A percentile compares a stretch with the other conserved stretches of the same genome.
Evolutionary conservation across 495 filamentous ascomycete species (phyloP).

Genomic region (Gamarada debralockiae): DNA sequence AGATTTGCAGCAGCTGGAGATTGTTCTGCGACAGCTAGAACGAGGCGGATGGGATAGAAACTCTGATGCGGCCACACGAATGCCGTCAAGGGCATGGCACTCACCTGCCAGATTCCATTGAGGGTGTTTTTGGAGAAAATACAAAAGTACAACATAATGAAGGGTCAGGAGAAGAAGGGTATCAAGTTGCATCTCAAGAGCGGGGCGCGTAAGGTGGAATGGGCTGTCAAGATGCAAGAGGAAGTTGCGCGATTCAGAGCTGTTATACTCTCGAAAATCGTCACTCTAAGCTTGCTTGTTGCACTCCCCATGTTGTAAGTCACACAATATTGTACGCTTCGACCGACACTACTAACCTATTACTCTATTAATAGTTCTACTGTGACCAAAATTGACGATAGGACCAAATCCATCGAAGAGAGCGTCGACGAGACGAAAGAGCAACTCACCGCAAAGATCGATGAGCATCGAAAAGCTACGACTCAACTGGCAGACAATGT

Average conservation of each 20-base stretch:
- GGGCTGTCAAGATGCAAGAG: slow-evolving; percentile 25
- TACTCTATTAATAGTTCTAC: too few species aligned
- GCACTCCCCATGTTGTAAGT: too few species aligned
- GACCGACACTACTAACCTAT: too few species aligned
- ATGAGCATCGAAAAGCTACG: too few species aligned
- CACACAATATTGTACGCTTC: too few species aligned
- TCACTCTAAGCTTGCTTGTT: slow-evolving; percentile 28
- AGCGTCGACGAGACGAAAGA: too few species aligned
- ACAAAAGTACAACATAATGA: slow-evolving; percentile 23
- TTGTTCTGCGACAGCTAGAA: slow-evolving; percentile 24
- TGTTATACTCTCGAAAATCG: slow-evolving; percentile 23
- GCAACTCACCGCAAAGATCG: too few species aligned
- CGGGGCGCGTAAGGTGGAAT: slow-evolving; percentile 23
- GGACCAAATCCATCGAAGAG: too few species aligned
- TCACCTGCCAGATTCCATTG: slow-evolving; percentile 25
- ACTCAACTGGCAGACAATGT: too few species aligned
- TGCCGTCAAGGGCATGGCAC: slow-evolving; percentile 30
- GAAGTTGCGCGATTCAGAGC: slow-evolving; percentile 29
- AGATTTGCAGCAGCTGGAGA: slow-evolving; percentile 27
- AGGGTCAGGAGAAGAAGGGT: slow-evolving; percentile 7
- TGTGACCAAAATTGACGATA: too few species aligned
- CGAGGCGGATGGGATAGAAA: slow-evolving; percentile 21
- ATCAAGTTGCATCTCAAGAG: slow-evolving; percentile 3
- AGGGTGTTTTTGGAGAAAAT: slow-evolving; percentile 26
- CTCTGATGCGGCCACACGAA: slow-evolving; percentile 27